Evolutionary conservation across 1,284 basidiomycete genomes (phyloP), one percentile per base, ranked within the genome.

Genomic region (Apiotrichum laibachii): DNA sequence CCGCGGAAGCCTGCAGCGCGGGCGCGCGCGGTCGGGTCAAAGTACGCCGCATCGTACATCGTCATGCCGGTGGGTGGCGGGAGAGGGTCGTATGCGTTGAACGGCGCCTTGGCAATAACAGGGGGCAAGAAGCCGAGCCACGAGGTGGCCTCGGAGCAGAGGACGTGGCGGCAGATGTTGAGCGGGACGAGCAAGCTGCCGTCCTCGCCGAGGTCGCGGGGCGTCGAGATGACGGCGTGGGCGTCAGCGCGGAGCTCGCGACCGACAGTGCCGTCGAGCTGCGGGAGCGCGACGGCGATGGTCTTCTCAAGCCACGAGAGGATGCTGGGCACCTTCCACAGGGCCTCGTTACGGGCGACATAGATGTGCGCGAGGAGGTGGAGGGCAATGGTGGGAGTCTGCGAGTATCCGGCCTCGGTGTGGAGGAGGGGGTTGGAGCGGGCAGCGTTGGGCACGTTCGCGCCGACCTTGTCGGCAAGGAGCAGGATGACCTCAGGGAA

Each of bases 361-460:
- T 96, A 96, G 37, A 95, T 84, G 70, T 92, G 89, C 0, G 89
- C 88, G 12, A 95, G 82, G 13, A 94, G 83, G 62, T 82, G 80
- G 4, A 81, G 62, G 21, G 72, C 65, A 21, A 72, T 78, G 1
- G 65, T 75, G 1, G 83, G 79, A 37, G 82, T 78, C 11, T 82
- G 71, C 87, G 78, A 81, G 44, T 82, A 82, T 53, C 88, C 87
- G 0, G 85, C 86, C 60, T 86, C 81, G 37, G 92, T 84, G 62
- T 83, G 82, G 69, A 90, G 86, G n/a, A 84, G 83, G 2, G 79
- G 79, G 67, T 88, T 83, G 0, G 80, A 75, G 13, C 88, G 80
- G 10, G 89, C 80, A 1, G 82, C 78, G 3, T 77, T 76, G 0
- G 89, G 82, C 1, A 95, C 73, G 8, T 80, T 76, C 4, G 88